Evolutionary conservation across 768 basidiomycete species (phyloP), one percentile per base, ranked within the genome.

Genomic region (Hericium erinaceus): DNA sequence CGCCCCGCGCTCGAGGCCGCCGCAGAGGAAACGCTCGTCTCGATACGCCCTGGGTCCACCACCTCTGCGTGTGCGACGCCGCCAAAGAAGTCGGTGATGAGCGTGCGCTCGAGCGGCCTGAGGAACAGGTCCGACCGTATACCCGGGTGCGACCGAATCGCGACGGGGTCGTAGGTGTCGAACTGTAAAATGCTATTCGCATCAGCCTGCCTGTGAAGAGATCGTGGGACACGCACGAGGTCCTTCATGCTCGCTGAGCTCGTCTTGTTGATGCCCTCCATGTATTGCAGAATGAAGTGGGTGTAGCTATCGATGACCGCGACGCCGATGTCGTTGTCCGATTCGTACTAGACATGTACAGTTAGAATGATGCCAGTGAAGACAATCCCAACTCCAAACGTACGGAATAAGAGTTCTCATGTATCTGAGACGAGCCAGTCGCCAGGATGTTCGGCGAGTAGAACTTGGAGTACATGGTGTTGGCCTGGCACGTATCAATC

Each of bases 401-500:
- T 56, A 93, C 95, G 8, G 95, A 97, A 66, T 95, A 98, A 1
- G 94, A 97, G 67, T 86, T 97, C 71, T 98, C 89, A 41, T 80
- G 87, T 26, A 95, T 73, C 53, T 80, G 72, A 9, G 92, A 90
- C 0, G 91, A 94, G 0, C 92, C 95, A 0, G 92, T 93, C 0
- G 95, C 92, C 3, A 95, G 80, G 52, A 98, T 86, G 63, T 95
- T 92, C 0, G 93, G 93, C 1, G 92, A 94, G 70, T 95, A 95
- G 63, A 95, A 82, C 67, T 93, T 89, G 54, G 86, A 84, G 67
- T 91, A 98, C 85, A 99, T 86, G 4, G 91, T 92, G 67, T 92
- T 95, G 26, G 95, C 97, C 71, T 99, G 94, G 68, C 95, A 99
- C 0, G 95, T 98, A 66, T 99, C 95, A 58, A 95, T 86, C 90